Percentiles rank a stretch among this genome's conserved stretches.
Evolutionary conservation across 345 rosid species (phyloP).

Genomic region (Clausena lansium): DNA sequence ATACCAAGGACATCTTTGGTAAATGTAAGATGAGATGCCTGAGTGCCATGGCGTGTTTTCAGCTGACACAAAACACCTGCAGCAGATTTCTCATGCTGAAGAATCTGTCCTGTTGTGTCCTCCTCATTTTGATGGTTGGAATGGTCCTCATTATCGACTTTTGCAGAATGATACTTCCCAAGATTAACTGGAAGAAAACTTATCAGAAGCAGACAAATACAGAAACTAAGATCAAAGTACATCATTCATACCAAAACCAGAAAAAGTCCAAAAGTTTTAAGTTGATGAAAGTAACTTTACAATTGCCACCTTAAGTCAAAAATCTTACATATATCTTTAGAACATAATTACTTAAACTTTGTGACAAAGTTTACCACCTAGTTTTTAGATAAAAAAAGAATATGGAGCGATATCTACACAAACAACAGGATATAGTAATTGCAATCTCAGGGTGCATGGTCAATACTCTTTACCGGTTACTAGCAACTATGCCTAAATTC

Average conservation of each 20-base stretch:
- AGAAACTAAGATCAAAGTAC: slow-evolving; percentile 3
- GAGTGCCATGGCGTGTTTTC: slow-evolving; percentile 38
- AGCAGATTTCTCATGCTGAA: slow-evolving; percentile 57
- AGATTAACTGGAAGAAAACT: slow-evolving; percentile 48
- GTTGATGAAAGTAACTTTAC: background rate
- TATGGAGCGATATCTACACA: background rate
- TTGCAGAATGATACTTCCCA: slow-evolving; percentile 54
- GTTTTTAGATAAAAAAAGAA: background rate
- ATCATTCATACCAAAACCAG: background rate
- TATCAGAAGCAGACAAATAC: slow-evolving; percentile 2
- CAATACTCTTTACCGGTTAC: background rate
- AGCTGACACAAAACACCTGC: slow-evolving; percentile 67
- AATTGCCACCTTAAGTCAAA: background rate
- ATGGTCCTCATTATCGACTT: slow-evolving; percentile 24
- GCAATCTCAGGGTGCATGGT: background rate
- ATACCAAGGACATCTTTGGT: slow-evolving; percentile 64
- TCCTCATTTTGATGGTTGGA: slow-evolving; percentile 49
- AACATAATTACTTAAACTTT: background rate
- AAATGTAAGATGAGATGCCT: slow-evolving; percentile 38
- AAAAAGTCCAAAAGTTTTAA: background rate
- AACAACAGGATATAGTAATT: background rate
- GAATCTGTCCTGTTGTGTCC: slow-evolving; percentile 57
- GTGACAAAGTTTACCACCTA: background rate
- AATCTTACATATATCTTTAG: background rate
- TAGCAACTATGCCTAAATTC: background rate